Evolutionary conservation across 2,329 filamentous ascomycete species (phyloP).

Genomic region (Colletotrichum musae): DNA sequence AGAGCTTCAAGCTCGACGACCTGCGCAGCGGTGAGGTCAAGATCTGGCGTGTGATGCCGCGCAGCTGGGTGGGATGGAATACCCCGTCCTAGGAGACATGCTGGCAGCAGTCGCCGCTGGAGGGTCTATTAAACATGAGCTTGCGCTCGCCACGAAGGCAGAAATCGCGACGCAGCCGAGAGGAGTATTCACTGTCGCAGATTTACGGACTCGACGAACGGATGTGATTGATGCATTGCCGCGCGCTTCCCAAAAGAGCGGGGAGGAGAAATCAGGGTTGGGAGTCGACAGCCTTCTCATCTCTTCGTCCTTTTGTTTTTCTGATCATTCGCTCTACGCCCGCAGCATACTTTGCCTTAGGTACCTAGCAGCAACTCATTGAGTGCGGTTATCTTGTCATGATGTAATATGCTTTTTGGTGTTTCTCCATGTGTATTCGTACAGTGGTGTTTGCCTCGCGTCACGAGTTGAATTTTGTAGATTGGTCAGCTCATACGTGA

Average conservation of each 20-base stretch:
- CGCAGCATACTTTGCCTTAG: conserved; percentile 39
- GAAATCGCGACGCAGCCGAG: conserved; percentile 3
- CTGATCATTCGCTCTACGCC: conserved; percentile 30
- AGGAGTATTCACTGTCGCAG: neutral
- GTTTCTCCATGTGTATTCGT: neutral
- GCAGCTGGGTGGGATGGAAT: conserved; percentile 94
- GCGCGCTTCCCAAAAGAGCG: conserved; percentile 10
- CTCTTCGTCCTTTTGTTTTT: conserved; percentile 26
- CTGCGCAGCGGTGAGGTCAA: conserved; percentile 94
- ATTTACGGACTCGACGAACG: conserved; percentile 18
- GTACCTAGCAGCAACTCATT: conserved; percentile 38
- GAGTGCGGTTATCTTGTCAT: conserved; percentile 21
- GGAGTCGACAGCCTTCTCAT: conserved; percentile 16
- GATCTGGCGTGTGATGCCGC: conserved; percentile 95
- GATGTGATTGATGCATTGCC: conserved; percentile 32
- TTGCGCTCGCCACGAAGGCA: conserved; percentile 24
- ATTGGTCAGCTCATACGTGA: too few relatives aligned
- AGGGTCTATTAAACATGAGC: conserved; percentile 22
- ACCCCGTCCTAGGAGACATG: conserved; percentile 66
- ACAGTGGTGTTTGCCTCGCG: too few relatives aligned
- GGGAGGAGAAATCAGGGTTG: conserved; percentile 23
- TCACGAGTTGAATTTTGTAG: too few relatives aligned
- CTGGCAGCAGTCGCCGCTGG: conserved; percentile 7
- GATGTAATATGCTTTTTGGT: neutral
- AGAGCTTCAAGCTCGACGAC: conserved; percentile 95